Base-by-base conservation (phyloP, 2,329 filamentous ascomycete genomes). In the Drechmeria coniospora region DNA sequence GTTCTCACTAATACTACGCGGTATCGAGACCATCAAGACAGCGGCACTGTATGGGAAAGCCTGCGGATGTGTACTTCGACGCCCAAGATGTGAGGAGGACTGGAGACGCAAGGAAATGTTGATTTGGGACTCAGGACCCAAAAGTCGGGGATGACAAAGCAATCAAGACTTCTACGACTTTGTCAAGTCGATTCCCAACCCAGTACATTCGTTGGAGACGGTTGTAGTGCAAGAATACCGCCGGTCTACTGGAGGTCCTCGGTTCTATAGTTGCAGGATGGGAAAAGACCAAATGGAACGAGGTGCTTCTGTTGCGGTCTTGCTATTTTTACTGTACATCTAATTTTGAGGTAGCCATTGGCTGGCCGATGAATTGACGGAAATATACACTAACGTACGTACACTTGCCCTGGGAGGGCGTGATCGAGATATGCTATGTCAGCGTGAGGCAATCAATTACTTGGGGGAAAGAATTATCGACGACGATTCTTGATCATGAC, bases 301-400 rank as follows among this genome's bases (percentile, higher is more conserved):
- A 6, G 5, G 13, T 8, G 9, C 11, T 20, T n/a, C n/a, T n/a
- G n/a, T n/a, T n/a, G 17, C 13, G 29, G 24, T 29, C 21, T 15
- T 21, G 21, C 25, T 32, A 26, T 36, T 33, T 29, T 37, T 36
- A 35, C 28, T 43, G 40, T 43, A 43, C 36, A 41, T 42, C 34
- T 42, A 41, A 37, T 40, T 36, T 31, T 19, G 15, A 20, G 20
- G 38, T 32, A 31, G 31, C 30, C 32, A 27, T 28, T 30, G 32
- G 30, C 25, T 28, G 29, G 27, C 28, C 26, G n/a, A 30, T 30
- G 23, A 30, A 28, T 26, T 35, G 25, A 25, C 23, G 24, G 31
- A 33, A 34, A 36, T 35, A 28, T 26, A 30, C 32, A 21, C 20
- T 21, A n/a, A n/a, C n/a, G n/a, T n/a, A n/a, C n/a, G n/a, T n/a